These are phyloP conservation scores for Boletus eberwhitei DNA, from an alignment of 768 basidiomycete species.

Conservation along the genomic window DNA sequence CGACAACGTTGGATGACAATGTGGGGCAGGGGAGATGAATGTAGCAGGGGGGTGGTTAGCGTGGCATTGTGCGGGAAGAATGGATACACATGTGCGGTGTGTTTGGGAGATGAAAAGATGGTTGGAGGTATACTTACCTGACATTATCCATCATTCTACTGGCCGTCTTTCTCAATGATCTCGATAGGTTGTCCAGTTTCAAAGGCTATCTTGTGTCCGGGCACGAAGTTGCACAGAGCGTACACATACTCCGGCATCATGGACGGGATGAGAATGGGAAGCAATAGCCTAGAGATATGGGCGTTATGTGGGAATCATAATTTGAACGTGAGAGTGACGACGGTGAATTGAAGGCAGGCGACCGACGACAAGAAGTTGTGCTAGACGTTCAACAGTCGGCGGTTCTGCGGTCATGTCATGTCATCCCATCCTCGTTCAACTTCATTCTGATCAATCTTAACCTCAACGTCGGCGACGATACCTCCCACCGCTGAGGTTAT, in stretches of 20 bases:
- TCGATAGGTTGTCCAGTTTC: conserved; percentile 82
- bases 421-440: too few species aligned
- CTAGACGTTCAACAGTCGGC: too few species aligned
- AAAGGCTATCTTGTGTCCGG: conserved; percentile 87
- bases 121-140: conserved; percentile 45
- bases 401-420: too few species aligned
- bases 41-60: conserved; percentile 1
- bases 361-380: too few species aligned
- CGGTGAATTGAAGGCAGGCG: too few species aligned
- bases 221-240: conserved; percentile 81
- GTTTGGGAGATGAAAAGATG: conserved; percentile 9
- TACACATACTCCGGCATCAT: conserved; percentile 78
- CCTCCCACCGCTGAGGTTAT: too few species aligned
- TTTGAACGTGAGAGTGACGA: too few species aligned
- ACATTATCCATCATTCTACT: conserved; percentile 98
- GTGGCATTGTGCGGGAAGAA: conserved; percentile 1
- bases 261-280: not conserved
- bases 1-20: conserved; percentile 21
- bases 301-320: too few species aligned
- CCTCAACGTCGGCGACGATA: too few species aligned
- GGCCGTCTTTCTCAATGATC: conserved; percentile 90
- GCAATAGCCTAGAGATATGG: not conserved
- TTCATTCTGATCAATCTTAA: too few species aligned
- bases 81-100: conserved; percentile 43
- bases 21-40: conserved; percentile 25